These are phyloP conservation scores for Thermomucor indicae-seudaticae DNA, from an alignment of 371 early-diverging fungal species.

Conservation along the genomic window DNA sequence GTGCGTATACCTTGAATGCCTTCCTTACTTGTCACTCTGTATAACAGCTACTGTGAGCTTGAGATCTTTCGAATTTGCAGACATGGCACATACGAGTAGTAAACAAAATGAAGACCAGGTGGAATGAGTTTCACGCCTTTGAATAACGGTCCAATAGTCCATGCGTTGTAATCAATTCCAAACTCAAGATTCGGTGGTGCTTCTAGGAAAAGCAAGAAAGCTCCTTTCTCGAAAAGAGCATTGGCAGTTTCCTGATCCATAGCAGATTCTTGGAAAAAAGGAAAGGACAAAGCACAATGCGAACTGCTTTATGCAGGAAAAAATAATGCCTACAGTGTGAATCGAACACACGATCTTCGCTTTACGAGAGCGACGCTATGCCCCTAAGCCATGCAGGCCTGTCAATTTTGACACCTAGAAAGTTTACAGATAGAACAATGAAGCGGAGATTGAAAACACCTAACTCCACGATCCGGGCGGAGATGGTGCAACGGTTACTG, in stretches of 20 bases:
- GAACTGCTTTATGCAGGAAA: no score
- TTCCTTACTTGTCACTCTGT: slow-evolving; percentile 48
- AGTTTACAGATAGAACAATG: no score
- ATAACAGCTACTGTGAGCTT: not conserved
- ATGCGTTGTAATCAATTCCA: slow-evolving; percentile 89
- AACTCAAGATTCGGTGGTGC: slow-evolving; percentile 83
- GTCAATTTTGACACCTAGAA: no score
- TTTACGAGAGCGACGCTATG: no score
- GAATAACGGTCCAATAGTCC: slow-evolving; percentile 89
- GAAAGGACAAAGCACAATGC: not conserved
- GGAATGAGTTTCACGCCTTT: slow-evolving; percentile 93
- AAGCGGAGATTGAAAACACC: no score
- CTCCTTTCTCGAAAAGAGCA: slow-evolving; percentile 72
- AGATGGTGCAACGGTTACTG: no score
- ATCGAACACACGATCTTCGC: no score
- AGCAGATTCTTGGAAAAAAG: not conserved
- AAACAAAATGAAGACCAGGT: slow-evolving; percentile 90
- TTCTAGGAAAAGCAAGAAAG: slow-evolving; percentile 74
- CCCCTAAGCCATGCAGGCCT: no score
- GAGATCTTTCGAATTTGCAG: not conserved
- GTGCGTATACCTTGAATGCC: slow-evolving; percentile 61
- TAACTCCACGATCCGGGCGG: no score
- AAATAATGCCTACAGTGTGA: no score
- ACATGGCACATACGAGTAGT: slow-evolving; percentile 62
- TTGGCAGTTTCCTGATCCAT: slow-evolving; percentile 81